Evolutionary conservation across 116 monocot genomes (phyloP).

Genomic region (Trichopus zeylanicus): DNA sequence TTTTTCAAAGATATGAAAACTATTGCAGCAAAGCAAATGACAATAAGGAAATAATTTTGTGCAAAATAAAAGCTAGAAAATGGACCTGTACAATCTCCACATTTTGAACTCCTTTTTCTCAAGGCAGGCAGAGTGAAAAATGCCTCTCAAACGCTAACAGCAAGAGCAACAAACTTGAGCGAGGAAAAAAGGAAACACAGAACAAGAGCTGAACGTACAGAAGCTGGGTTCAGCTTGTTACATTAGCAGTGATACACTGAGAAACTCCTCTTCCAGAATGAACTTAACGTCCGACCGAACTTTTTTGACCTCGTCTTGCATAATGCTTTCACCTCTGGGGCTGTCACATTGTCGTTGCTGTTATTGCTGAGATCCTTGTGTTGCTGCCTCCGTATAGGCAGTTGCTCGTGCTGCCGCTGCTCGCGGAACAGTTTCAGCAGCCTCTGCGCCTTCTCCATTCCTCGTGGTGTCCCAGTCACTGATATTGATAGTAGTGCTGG

Average conservation of each 20-base stretch:
- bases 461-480: constrained; percentile 47
- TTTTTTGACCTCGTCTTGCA: constrained; percentile 45
- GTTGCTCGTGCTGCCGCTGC: constrained; percentile 47
- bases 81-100: too few species aligned
- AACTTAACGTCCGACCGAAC: constrained; percentile 44
- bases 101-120: too few species aligned
- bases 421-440: constrained; percentile 72
- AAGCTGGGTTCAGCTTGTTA: neutral
- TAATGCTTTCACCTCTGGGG: constrained; percentile 30
- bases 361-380: constrained; percentile 1
- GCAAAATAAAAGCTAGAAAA: too few species aligned
- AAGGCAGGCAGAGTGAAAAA: neutral
- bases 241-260: constrained; percentile 16
- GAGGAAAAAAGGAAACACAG: neutral
- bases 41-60: too few species aligned
- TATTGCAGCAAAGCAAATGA: too few species aligned
- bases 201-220: neutral
- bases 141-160: neutral
- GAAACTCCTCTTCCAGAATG: constrained; percentile 62
- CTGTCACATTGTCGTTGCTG: neutral
- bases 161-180: too few species aligned
- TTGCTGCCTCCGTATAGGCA: constrained; percentile 2
- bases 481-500: constrained; percentile 66
- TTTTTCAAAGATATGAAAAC: too few species aligned
- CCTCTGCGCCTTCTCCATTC: constrained; percentile 70